Evolutionary conservation across 352 stramenopile genomes (phyloP).

Genomic region (Phytophthora sp.): DNA sequence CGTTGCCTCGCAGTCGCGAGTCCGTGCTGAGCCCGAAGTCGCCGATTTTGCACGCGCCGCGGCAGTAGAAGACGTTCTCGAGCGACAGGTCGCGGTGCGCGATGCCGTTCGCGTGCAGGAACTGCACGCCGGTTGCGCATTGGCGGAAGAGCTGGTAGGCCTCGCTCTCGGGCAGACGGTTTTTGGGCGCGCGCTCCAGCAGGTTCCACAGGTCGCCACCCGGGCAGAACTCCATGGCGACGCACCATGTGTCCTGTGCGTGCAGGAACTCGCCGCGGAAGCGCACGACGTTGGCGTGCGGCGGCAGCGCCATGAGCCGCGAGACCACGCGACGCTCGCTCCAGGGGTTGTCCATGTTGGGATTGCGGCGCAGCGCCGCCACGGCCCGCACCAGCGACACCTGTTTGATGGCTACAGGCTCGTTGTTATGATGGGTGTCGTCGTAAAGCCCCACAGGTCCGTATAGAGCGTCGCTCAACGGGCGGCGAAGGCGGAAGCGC

Average conservation of each 20-base stretch:
- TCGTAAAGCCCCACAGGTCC: conserved; percentile 50
- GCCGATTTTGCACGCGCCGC: conserved; percentile 47
- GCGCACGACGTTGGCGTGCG: conserved; percentile 52
- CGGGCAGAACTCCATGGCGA: conserved; percentile 62
- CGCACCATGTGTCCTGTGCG: conserved; percentile 43
- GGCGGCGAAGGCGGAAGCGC: conserved; percentile 24
- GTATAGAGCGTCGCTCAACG: conserved; percentile 45
- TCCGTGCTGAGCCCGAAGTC: conserved; percentile 63
- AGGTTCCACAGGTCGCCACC: conserved; percentile 53
- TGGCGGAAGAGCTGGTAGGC: conserved; percentile 41
- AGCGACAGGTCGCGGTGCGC: conserved; percentile 63
- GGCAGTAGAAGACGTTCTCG: conserved; percentile 57
- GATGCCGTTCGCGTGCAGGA: conserved; percentile 47
- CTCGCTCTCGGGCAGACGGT: conserved; percentile 29
- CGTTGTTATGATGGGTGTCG: conserved; percentile 30
- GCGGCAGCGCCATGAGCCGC: conserved; percentile 29
- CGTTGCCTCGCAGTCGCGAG: conserved; percentile 19
- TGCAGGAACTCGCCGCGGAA: conserved; percentile 52
- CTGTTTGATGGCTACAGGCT: conserved; percentile 60
- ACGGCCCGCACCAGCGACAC: conserved; percentile 40
- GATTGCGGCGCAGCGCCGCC: conserved; percentile 26
- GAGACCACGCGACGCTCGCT: conserved; percentile 39
- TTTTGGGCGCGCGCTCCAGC: conserved; percentile 32
- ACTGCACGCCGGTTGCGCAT: conserved; percentile 46
- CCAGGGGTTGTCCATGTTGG: conserved; percentile 56